These are phyloP conservation scores for Sugiyamaella chiloensis DNA, from an alignment of 805 yeast species.

Conservation along the genomic window DNA sequence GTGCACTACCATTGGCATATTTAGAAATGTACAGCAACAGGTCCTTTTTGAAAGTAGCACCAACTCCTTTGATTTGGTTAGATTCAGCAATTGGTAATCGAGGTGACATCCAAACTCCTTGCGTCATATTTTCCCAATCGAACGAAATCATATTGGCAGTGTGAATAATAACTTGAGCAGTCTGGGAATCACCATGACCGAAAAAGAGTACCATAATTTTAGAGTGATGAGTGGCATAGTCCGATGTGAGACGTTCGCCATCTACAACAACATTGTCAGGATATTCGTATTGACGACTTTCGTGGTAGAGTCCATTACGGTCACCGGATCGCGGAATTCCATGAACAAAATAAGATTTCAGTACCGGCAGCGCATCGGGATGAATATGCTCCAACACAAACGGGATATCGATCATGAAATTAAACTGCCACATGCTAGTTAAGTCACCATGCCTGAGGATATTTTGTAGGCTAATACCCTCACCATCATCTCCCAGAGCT, in stretches of 20 bases:
- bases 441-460: constrained; percentile 26
- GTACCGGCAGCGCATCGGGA: constrained; percentile 12
- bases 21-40: constrained; percentile 26
- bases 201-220: constrained; percentile 33
- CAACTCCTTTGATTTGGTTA: background rate
- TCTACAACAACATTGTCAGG: constrained; percentile 23
- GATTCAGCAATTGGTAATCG: constrained; percentile 10
- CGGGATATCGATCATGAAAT: constrained; percentile 28
- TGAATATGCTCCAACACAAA: constrained; percentile 27
- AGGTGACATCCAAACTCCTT: constrained; percentile 33
- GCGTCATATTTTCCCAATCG: constrained; percentile 34
- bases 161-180: constrained; percentile 30
- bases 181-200: constrained; percentile 5
- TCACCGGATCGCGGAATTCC: constrained; percentile 20
- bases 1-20: constrained; percentile 20
- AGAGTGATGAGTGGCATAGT: constrained; percentile 33
- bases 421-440: constrained; percentile 33
- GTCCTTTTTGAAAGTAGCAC: constrained; percentile 27
- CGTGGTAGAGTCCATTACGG: constrained; percentile 6
- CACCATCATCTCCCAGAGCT: constrained; percentile 22
- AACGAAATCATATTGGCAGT: constrained; percentile 33
- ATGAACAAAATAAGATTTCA: constrained; percentile 24
- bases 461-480: constrained; percentile 22
- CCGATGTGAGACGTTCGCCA: constrained; percentile 20
- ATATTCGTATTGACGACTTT: constrained; percentile 5